Conservation (phyloP, 331 rosid species). For the Malus hybrid region DNA sequence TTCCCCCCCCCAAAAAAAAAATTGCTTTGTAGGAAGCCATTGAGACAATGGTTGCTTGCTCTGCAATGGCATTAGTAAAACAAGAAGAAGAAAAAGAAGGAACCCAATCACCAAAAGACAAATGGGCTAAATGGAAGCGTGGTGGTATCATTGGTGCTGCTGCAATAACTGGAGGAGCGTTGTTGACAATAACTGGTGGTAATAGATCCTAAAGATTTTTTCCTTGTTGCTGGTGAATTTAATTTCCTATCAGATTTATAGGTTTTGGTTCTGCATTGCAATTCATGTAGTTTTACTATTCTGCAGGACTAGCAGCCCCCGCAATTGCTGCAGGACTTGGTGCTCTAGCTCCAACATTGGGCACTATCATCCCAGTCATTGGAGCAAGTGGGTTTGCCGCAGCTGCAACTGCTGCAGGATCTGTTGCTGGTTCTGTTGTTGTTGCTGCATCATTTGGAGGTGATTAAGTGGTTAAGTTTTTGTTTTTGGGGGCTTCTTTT, state of each 20-base stretch:
- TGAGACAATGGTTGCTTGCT: slow-evolving; percentile 84
- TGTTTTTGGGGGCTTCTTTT: neutral
- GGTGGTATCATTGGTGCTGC: slow-evolving; percentile 98
- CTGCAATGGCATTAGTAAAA: slow-evolving; percentile 78
- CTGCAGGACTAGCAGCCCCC: slow-evolving; percentile 92
- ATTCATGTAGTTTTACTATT: slow-evolving; percentile 12
- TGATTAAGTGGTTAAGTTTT: slow-evolving; percentile 13
- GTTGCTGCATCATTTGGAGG: slow-evolving; percentile 99
- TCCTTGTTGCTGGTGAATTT: neutral
- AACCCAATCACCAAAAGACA: slow-evolving; percentile 36
- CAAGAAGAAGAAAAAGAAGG: slow-evolving; percentile 50
- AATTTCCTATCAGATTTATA: slow-evolving; percentile 11
- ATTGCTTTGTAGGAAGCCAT: slow-evolving; percentile 69
- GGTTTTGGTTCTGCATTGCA: slow-evolving; percentile 4
- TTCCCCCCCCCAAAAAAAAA: neutral
- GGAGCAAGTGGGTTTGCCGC: slow-evolving; percentile 97
- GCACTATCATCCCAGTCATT: slow-evolving; percentile 80
- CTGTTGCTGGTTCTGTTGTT: slow-evolving; percentile 90
- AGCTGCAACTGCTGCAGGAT: slow-evolving; percentile 89
- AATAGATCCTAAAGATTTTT: slow-evolving; percentile 18
- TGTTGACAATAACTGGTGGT: slow-evolving; percentile 97
- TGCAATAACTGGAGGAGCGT: slow-evolving; percentile 85
- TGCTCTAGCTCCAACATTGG: slow-evolving; percentile 92
- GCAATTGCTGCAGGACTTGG: slow-evolving; percentile 91
- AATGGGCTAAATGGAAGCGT: slow-evolving; percentile 85